Percentiles rank a stretch among this genome's conserved stretches.
These are phyloP conservation scores for Toxicodendron radicans DNA, from an alignment of 345 rosid species.

Conservation along the genomic window DNA sequence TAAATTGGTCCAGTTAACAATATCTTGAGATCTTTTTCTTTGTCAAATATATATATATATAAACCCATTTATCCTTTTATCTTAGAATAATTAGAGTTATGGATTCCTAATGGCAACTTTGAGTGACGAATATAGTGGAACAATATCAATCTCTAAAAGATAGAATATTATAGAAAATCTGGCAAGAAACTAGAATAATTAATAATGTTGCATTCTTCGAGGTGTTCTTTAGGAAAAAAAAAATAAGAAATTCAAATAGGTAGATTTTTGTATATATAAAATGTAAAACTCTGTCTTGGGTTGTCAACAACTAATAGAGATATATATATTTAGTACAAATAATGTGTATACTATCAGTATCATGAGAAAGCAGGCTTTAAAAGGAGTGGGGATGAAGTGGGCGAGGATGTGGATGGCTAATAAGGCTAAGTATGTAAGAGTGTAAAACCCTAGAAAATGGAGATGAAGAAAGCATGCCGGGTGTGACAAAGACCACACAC, in stretches of 20 bases:
- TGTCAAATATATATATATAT: background rate
- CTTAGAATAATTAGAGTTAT: background rate
- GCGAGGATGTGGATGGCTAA: slow-evolving; percentile 3
- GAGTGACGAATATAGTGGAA: background rate
- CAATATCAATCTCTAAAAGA: background rate
- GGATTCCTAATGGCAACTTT: background rate
- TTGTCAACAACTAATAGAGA: background rate
- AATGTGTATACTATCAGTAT: too few relatives aligned
- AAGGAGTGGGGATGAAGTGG: slow-evolving; percentile 8
- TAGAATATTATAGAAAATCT: background rate
- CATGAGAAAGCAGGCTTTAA: slow-evolving; percentile 7
- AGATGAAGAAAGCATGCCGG: slow-evolving; percentile 51
- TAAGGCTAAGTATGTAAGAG: background rate
- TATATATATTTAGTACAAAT: background rate
- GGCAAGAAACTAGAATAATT: background rate
- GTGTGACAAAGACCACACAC: slow-evolving; percentile 54
- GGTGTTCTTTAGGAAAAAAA: too few relatives aligned
- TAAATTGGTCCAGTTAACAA: background rate
- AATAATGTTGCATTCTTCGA: too few relatives aligned
- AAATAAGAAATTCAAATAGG: too few relatives aligned
- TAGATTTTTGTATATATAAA: too few relatives aligned
- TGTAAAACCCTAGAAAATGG: slow-evolving; percentile 52
- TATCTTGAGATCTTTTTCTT: background rate
- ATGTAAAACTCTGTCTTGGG: background rate
- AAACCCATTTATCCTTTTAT: slow-evolving; percentile 2